phyloP scores from a whole-genome alignment of 164 flowering plant species.

The Piper betle region DNA sequence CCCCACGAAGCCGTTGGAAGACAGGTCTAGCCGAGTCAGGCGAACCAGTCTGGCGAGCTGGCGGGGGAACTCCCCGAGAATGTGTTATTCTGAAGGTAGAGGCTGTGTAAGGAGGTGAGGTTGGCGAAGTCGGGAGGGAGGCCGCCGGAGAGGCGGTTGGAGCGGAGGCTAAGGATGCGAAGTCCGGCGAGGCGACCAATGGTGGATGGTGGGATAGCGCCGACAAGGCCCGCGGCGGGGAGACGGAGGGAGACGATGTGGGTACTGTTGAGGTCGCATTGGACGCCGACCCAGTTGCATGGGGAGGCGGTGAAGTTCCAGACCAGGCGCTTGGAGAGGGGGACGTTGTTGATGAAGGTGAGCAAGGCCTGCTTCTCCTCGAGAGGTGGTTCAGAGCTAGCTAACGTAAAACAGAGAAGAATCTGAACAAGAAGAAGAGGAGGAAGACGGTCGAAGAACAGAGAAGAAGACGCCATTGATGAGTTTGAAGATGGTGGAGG shows the following conservation, averaged over 20 bases:
- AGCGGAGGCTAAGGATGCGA: slow-evolving; percentile 68
- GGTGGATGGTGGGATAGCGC: slow-evolving; percentile 51
- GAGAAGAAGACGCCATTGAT: slow-evolving; percentile 20
- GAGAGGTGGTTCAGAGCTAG: slow-evolving; percentile 33
- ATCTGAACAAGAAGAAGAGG: background rate
- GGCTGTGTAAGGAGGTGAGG: slow-evolving; percentile 35
- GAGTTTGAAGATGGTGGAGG: background rate
- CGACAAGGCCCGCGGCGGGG: slow-evolving; percentile 77
- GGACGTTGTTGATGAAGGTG: slow-evolving; percentile 31
- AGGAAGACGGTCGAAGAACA: slow-evolving; percentile 3
- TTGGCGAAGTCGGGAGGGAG: slow-evolving; percentile 63
- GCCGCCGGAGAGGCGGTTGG: slow-evolving; percentile 55
- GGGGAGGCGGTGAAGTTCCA: slow-evolving; percentile 58
- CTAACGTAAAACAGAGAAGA: slow-evolving; percentile 2
- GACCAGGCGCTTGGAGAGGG: slow-evolving; percentile 40
- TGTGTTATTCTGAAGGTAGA: slow-evolving; percentile 57
- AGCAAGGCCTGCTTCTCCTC: slow-evolving; percentile 72
- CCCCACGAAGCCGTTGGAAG: slow-evolving; percentile 56
- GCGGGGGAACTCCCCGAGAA: slow-evolving; percentile 65
- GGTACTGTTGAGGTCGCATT: slow-evolving; percentile 33
- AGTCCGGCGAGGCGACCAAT: slow-evolving; percentile 43
- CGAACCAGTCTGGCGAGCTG: slow-evolving; percentile 28
- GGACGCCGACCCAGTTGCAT: slow-evolving; percentile 77
- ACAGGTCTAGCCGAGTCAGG: slow-evolving; percentile 49
- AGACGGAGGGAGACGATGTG: slow-evolving; percentile 45